Evolutionary conservation across 352 stramenopile species (phyloP).

Genomic region (Globisporangium carolinianum): DNA sequence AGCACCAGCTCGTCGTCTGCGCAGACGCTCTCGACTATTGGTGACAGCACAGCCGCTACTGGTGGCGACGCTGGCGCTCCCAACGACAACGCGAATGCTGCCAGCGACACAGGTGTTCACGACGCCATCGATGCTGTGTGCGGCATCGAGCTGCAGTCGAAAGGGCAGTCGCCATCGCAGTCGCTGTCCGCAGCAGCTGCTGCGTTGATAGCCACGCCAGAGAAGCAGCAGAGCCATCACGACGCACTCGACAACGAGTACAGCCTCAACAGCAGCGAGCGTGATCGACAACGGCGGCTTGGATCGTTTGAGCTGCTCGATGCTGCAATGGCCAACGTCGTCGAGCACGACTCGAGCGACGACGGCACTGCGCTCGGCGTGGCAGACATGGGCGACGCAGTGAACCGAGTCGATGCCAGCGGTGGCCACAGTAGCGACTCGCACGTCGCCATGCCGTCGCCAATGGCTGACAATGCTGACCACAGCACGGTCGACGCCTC

Average conservation of each 20-base stretch:
- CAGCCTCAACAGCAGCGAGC: not conserved
- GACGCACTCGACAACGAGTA: not conserved
- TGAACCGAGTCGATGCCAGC: not conserved
- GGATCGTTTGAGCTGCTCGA: constrained; percentile 15
- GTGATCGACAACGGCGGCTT: constrained; percentile 6
- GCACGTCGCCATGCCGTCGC: not conserved
- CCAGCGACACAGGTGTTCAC: too few relatives aligned
- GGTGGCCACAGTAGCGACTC: not conserved
- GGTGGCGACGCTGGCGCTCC: too few relatives aligned
- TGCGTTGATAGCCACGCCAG: not conserved
- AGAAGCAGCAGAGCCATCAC: not conserved
- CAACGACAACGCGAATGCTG: too few relatives aligned
- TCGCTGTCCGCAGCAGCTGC: too few relatives aligned
- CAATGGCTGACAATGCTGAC: too few relatives aligned
- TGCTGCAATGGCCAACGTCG: constrained; percentile 11
- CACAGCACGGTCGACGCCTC: too few relatives aligned
- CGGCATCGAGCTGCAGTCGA: too few relatives aligned
- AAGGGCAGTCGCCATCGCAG: too few relatives aligned
- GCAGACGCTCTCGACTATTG: too few relatives aligned
- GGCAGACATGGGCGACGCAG: not conserved
- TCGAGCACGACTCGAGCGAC: constrained; percentile 9
- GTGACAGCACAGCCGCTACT: too few relatives aligned
- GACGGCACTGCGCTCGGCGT: constrained; percentile 3
- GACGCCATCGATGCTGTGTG: too few relatives aligned
- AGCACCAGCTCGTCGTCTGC: too few relatives aligned